phyloP scores from a whole-genome alignment of 2,329 filamentous ascomycete species.

The Pestalotiopsis sp. region DNA sequence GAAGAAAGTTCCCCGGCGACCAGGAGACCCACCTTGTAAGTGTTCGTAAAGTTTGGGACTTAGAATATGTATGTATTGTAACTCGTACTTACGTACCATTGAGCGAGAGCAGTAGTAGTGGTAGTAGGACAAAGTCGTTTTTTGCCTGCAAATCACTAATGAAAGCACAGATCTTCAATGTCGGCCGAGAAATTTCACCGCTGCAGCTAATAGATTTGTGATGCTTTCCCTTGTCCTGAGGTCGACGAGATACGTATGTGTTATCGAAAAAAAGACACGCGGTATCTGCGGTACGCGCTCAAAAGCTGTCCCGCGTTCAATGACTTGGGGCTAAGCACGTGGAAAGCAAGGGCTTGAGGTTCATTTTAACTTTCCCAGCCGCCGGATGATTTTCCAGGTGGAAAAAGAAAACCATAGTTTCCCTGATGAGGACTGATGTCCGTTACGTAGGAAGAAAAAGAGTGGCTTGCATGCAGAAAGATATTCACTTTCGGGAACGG shows the following conservation, averaged over 20 bases:
- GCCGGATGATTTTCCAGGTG: background rate
- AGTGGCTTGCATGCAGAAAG: background rate
- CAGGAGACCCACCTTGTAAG: background rate
- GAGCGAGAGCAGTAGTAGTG: too few relatives aligned
- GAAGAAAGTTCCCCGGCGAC: background rate
- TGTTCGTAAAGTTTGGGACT: background rate
- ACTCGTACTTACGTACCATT: too few relatives aligned
- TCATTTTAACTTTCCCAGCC: constrained; percentile 8
- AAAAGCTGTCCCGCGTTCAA: background rate
- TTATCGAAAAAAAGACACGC: background rate
- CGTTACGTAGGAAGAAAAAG: background rate
- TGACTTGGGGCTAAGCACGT: background rate
- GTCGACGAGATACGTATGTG: background rate
- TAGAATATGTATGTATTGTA: too few relatives aligned
- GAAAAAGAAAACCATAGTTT: background rate
- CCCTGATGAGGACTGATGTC: background rate
- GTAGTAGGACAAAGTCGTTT: too few relatives aligned
- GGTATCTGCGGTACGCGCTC: background rate
- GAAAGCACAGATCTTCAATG: too few relatives aligned
- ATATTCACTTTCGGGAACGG: background rate
- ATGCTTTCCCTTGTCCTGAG: background rate
- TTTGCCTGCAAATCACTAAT: too few relatives aligned
- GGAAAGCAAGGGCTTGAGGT: background rate
- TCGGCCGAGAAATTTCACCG: too few relatives aligned
- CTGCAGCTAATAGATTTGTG: too few relatives aligned